Percentiles rank a stretch among this genome's conserved stretches.
These are phyloP conservation scores for Dothiorella sarmentorum DNA, from an alignment of 2,329 filamentous ascomycete species.

Conservation along the genomic window DNA sequence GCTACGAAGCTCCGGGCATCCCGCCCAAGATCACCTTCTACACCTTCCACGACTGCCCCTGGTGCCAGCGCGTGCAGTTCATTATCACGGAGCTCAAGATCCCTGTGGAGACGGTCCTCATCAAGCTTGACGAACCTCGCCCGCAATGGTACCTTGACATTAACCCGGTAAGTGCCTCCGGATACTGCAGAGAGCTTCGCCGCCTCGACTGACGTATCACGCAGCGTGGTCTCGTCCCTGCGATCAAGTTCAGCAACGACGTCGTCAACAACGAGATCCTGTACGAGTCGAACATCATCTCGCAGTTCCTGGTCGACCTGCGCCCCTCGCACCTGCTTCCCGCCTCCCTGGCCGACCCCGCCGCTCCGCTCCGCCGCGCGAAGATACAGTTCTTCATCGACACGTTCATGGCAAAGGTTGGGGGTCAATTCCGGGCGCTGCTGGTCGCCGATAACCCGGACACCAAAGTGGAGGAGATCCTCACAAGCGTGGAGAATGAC, in stretches of 20 bases:
- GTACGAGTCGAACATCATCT: constrained; percentile 70
- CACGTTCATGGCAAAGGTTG: constrained; percentile 62
- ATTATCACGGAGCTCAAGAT: constrained; percentile 63
- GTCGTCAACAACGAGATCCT: constrained; percentile 56
- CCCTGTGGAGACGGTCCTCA: constrained; percentile 66
- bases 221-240: constrained; percentile 68
- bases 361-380: constrained; percentile 60
- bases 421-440: constrained; percentile 44
- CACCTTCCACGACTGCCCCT: constrained; percentile 68
- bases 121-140: constrained; percentile 67
- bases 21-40: constrained; percentile 61
- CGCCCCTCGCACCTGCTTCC: constrained; percentile 67
- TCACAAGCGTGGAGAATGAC: constrained; percentile 62
- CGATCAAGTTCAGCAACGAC: constrained; percentile 59
- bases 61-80: constrained; percentile 73
- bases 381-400: constrained; percentile 70
- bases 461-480: constrained; percentile 48
- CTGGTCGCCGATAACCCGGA: constrained; percentile 48
- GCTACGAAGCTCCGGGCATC: constrained; percentile 11
- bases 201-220: background rate
- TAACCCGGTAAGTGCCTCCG: constrained; percentile 58
- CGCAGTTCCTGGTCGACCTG: constrained; percentile 66
- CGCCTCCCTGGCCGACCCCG: constrained; percentile 48
- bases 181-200: too few species aligned
- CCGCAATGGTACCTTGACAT: constrained; percentile 71